Conservation (phyloP, 176 grass and related monocot species). For the Echinochloa phyllopogon region DNA sequence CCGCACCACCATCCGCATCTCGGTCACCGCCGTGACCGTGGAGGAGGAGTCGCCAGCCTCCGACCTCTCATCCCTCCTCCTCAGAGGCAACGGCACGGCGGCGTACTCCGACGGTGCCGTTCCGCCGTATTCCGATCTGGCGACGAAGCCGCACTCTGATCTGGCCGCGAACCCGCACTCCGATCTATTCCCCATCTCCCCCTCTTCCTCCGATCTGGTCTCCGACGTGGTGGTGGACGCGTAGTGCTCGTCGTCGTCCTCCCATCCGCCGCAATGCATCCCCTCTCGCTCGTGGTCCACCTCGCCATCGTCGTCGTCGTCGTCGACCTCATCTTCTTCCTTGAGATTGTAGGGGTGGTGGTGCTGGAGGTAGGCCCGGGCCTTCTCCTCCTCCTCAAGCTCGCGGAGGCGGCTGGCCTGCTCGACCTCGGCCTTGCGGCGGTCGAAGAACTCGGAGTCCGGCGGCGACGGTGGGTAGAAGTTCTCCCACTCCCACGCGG, state of each 20-base stretch:
- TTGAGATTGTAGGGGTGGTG: slow-evolving; percentile 44
- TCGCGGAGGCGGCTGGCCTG: slow-evolving; percentile 69
- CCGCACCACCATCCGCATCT: slow-evolving; percentile 76
- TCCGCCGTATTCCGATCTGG: slow-evolving; percentile 76
- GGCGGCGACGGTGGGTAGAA: slow-evolving; percentile 93
- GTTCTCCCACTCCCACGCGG: slow-evolving; percentile 97
- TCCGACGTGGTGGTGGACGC: slow-evolving; percentile 64
- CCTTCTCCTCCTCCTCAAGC: slow-evolving; percentile 57
- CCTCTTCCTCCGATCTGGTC: slow-evolving; percentile 68
- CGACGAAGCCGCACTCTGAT: slow-evolving; percentile 70
- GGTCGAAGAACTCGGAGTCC: slow-evolving; percentile 91
- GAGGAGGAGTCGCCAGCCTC: slow-evolving; percentile 52
- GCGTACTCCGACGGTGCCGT: slow-evolving; percentile 48
- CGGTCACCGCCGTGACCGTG: slow-evolving; percentile 48
- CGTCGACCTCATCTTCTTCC: slow-evolving; percentile 63
- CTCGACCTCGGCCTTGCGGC: slow-evolving; percentile 76
- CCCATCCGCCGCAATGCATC: slow-evolving; percentile 58
- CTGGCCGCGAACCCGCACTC: slow-evolving; percentile 68
- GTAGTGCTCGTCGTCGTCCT: slow-evolving; percentile 72
- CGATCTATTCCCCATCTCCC: slow-evolving; percentile 67
- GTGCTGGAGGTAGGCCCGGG: slow-evolving; percentile 41
- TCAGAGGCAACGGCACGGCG: slow-evolving; percentile 42
- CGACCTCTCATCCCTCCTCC: slow-evolving; percentile 62
- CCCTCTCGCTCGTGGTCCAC: slow-evolving; percentile 35
- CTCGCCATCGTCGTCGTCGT: slow-evolving; percentile 50